phyloP scores from a whole-genome alignment of 2,329 filamentous ascomycete genomes.

The Sclerotinia minor region DNA sequence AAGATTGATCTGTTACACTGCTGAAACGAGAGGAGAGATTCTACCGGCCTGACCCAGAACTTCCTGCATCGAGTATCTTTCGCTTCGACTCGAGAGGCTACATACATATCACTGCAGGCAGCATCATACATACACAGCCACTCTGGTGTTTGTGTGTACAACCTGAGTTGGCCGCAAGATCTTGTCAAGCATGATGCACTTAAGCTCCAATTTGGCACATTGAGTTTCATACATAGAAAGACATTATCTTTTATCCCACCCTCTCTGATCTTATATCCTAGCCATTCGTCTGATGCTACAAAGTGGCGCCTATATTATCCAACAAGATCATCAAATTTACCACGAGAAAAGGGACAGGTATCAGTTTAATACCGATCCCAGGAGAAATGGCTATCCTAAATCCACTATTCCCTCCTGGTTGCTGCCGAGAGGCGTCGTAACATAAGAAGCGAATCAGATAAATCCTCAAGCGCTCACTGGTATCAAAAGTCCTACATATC shows the following conservation, averaged over 20 bases:
- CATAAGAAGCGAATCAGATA: slow-evolving; percentile 32
- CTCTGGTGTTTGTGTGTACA: slow-evolving; percentile 11
- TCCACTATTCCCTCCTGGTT: slow-evolving; percentile 14
- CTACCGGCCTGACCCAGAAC: neutral
- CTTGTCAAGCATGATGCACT: slow-evolving; percentile 14
- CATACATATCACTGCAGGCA: neutral
- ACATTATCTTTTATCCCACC: slow-evolving; percentile 29
- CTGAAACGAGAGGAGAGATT: slow-evolving; percentile 16
- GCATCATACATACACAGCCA: slow-evolving; percentile 16
- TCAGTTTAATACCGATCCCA: slow-evolving; percentile 26
- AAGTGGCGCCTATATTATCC: slow-evolving; percentile 26
- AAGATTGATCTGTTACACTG: slow-evolving; percentile 16
- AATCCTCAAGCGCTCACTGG: slow-evolving; percentile 30
- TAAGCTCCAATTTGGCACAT: slow-evolving; percentile 8
- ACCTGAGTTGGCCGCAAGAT: neutral
- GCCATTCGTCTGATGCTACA: slow-evolving; percentile 28
- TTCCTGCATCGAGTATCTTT: neutral
- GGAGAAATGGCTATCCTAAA: slow-evolving; percentile 27
- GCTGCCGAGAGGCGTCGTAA: slow-evolving; percentile 26
- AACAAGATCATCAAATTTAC: slow-evolving; percentile 19
- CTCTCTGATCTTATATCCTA: slow-evolving; percentile 27
- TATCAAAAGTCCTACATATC: slow-evolving; percentile 33
- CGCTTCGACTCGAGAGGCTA: slow-evolving; percentile 10
- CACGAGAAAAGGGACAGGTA: slow-evolving; percentile 12
- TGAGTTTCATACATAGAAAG: slow-evolving; percentile 23